phyloP scores from a whole-genome alignment of 305 asterid genomes.

The Coffea humblotiana region DNA sequence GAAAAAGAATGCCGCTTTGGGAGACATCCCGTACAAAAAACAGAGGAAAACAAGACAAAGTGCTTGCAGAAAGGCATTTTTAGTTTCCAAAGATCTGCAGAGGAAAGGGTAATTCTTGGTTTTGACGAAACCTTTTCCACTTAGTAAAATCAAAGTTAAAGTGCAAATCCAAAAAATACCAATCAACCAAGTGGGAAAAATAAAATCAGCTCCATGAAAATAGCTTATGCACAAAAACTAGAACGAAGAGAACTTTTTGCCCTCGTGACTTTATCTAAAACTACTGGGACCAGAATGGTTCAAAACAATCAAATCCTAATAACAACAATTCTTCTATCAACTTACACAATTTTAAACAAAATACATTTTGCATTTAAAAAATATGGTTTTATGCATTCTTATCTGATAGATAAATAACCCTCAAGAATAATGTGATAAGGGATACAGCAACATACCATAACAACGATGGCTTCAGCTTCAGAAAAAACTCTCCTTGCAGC shows the following conservation, averaged over 20 bases:
- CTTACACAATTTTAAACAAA: neutral
- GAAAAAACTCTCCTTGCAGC: constrained; percentile 34
- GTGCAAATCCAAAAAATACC: neutral
- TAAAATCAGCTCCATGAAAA: neutral
- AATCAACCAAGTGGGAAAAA: too few relatives aligned
- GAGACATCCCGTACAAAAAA: neutral
- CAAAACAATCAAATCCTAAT: neutral
- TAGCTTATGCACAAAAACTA: too few relatives aligned
- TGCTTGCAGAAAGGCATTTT: neutral
- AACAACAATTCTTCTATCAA: neutral
- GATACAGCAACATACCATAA: constrained; percentile 49
- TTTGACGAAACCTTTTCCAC: too few relatives aligned
- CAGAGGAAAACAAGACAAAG: neutral
- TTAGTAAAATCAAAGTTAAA: neutral
- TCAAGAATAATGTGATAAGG: neutral
- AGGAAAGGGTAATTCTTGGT: too few relatives aligned
- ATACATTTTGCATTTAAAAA: neutral
- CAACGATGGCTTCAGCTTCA: constrained; percentile 56
- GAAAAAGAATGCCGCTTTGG: neutral
- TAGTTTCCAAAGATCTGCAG: too few relatives aligned
- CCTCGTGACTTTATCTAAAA: neutral
- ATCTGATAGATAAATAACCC: too few relatives aligned
- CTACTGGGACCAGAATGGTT: too few relatives aligned
- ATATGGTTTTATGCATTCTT: neutral
- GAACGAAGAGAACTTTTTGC: neutral